Evolutionary conservation across 2,329 filamentous ascomycete genomes (phyloP).

Genomic region (Penicillium sp.): DNA sequence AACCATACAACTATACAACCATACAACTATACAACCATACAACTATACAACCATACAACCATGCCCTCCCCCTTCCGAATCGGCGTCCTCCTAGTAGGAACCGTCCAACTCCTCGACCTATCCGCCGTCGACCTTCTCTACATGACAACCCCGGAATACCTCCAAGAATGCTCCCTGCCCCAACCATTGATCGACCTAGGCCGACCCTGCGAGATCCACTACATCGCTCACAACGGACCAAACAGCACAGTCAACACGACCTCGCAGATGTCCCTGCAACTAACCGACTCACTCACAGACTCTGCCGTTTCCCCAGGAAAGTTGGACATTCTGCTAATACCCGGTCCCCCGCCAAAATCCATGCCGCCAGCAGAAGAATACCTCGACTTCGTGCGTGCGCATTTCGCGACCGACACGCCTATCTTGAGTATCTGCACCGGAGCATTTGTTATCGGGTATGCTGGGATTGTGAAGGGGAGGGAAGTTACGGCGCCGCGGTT

Average conservation of each 20-base stretch:
- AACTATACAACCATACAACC: not conserved
- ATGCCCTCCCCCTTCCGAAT: constrained; percentile 22
- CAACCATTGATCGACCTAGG: constrained; percentile 29
- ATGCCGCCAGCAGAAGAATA: constrained; percentile 30
- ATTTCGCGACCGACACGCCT: constrained; percentile 29
- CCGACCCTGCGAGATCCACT: constrained; percentile 30
- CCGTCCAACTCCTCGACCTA: constrained; percentile 43
- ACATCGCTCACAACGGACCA: constrained; percentile 29
- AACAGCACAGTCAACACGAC: constrained; percentile 23
- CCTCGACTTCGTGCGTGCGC: constrained; percentile 34
- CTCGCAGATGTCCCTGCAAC: constrained; percentile 28
- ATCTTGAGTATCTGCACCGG: constrained; percentile 32
- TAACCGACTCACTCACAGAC: constrained; percentile 32
- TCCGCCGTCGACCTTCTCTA: constrained; percentile 40
- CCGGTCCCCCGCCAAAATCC: constrained; percentile 37
- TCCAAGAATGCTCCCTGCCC: constrained; percentile 34
- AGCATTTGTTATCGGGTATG: constrained; percentile 21
- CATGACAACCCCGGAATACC: constrained; percentile 34
- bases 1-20: too few relatives aligned
- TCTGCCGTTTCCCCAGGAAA: constrained; percentile 35
- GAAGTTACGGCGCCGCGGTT: constrained; percentile 25
- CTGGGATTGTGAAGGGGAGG: constrained; percentile 24
- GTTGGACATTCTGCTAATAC: constrained; percentile 40
- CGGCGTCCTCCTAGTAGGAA: constrained; percentile 39
- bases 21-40: too few relatives aligned